Conservation (phyloP, 2,329 filamentous ascomycete species). For the Dactylellina cionopaga region DNA sequence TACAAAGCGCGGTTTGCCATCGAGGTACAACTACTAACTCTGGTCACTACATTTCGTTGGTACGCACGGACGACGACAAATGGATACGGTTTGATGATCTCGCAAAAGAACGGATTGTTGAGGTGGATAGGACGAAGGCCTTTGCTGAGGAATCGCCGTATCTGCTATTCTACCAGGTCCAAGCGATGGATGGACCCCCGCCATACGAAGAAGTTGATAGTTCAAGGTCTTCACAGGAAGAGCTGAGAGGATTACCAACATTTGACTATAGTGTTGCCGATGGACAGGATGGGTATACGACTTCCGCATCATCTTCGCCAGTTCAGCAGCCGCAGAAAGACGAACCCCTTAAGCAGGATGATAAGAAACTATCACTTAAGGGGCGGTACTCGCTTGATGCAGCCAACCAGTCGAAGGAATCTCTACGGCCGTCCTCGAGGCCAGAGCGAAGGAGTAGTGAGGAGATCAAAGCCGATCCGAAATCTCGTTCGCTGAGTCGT, state of each 20-base stretch:
- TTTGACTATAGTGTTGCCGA: conserved; percentile 47
- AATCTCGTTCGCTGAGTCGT: conserved; percentile 32
- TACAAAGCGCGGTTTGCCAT: conserved; percentile 94
- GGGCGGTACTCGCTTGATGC: conserved; percentile 36
- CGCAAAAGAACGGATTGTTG: conserved; percentile 74
- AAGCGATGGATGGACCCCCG: conserved; percentile 74
- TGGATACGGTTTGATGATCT: conserved; percentile 97
- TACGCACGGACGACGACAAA: conserved; percentile 77
- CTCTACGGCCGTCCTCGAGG: conserved; percentile 45
- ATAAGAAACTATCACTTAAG: too few relatives aligned
- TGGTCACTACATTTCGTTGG: conserved; percentile 89
- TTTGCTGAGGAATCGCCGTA: conserved; percentile 91
- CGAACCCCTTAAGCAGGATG: too few relatives aligned
- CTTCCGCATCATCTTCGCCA: conserved; percentile 43
- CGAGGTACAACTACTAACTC: conserved; percentile 84
- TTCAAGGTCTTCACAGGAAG: conserved; percentile 43
- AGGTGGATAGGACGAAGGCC: conserved; percentile 80
- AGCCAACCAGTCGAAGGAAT: conserved; percentile 36
- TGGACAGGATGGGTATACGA: conserved; percentile 30
- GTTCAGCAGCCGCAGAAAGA: conserved; percentile 34
- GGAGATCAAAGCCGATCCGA: conserved; percentile 2
- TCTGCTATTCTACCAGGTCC: conserved; percentile 92
- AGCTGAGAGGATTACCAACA: conserved; percentile 35
- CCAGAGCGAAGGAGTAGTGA: conserved; percentile 34
- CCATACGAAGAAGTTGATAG: conserved; percentile 47